These are phyloP conservation scores for Skeletonema tropicum DNA, from an alignment of 108 stramenopile genomes.

Conservation along the genomic window DNA sequence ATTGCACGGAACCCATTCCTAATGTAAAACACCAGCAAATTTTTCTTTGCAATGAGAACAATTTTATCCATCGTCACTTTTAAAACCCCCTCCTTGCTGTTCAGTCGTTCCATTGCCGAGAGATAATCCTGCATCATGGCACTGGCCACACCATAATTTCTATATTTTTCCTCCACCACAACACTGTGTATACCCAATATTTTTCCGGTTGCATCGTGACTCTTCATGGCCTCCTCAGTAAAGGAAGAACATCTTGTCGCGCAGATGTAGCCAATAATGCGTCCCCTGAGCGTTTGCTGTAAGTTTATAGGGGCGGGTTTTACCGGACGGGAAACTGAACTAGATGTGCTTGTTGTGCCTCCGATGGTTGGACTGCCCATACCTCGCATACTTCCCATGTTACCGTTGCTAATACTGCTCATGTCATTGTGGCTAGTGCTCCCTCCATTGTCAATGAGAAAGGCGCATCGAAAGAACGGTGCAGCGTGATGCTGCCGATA, in stretches of 20 bases:
- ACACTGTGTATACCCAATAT: conserved; percentile 89
- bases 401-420: not conserved
- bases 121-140: conserved; percentile 72
- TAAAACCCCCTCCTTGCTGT: conserved; percentile 17
- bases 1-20: conserved; percentile 77
- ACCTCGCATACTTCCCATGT: conserved; percentile 4
- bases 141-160: conserved; percentile 60
- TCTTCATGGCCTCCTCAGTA: conserved; percentile 61
- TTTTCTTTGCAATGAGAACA: conserved; percentile 72
- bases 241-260: conserved; percentile 78
- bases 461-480: conserved; percentile 81
- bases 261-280: conserved; percentile 83
- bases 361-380: conserved; percentile 1
- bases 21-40: conserved; percentile 80
- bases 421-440: conserved; percentile 1
- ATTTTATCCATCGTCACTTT: conserved; percentile 63
- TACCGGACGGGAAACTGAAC: conserved; percentile 22
- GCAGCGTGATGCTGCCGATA: conserved; percentile 91
- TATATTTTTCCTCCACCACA: conserved; percentile 65
- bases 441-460: conserved; percentile 38
- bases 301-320: conserved; percentile 13
- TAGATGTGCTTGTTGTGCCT: conserved; percentile 25
- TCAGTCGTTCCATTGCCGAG: conserved; percentile 40
- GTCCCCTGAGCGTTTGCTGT: conserved; percentile 28
- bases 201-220: conserved; percentile 71